Evolutionary conservation across 164 flowering plant species (phyloP), one percentile per base, ranked within the genome.

Genomic region (Warburgia ugandensis): DNA sequence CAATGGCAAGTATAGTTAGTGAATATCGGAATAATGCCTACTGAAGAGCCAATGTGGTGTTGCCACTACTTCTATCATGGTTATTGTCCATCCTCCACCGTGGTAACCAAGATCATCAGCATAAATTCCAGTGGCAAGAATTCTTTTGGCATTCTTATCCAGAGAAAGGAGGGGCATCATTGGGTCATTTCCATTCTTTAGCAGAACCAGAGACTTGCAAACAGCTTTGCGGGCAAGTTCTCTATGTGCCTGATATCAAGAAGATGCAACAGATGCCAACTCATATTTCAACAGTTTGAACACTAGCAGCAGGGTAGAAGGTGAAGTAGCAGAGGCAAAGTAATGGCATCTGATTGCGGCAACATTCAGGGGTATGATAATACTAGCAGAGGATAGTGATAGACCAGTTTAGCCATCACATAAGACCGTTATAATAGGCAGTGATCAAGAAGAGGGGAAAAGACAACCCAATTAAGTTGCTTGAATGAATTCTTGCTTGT

Each of bases 31-130:
- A n/a, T n/a, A n/a, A n/a, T n/a, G n/a, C n/a, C n/a, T n/a, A n/a
- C n/a, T n/a, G n/a, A n/a, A n/a, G n/a, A n/a, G n/a, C 97, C 22
- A 67, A 55, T 29, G 95, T 85, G 23, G 76, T 83, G 64, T 73
- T 72, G 63, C 97, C 97, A 58, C 90, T 69, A 29, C 26, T 35
- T 32, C 97, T 95, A 31, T 69, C 92, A 90, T 81, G 30, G 78
- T 65, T 41, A 52, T 67, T 13, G 97, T 86, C 95, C 95, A 89
- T 22, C 97, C 97, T 55, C 97, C 97, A 52, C 97, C 86, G 36
- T 80, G 97, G 52, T 69, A 86, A 14, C 97, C 97, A 47, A 89
- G 81, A 75, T 89, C 72, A 71, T 89, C 83, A 66, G 94, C 94
- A 75, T 83, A 90, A 13, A 66, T 60, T 63, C 97, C 97, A 45